Evolutionary conservation across 2,329 filamentous ascomycete genomes (phyloP), one percentile per base, ranked within the genome.

Genomic region (Tolypocladium album): DNA sequence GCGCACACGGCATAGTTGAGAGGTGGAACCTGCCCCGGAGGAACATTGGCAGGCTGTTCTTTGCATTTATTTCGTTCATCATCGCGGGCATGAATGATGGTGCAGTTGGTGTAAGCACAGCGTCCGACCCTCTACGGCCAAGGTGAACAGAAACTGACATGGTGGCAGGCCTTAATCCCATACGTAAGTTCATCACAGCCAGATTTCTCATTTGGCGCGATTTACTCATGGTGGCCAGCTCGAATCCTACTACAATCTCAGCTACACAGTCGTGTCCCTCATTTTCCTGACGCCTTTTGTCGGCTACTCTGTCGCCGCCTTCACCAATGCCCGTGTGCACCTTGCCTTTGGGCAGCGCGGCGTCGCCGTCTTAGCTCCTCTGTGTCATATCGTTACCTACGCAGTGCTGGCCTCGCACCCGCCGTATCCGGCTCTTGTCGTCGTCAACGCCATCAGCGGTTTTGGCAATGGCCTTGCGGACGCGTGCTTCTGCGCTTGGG

Each of bases 381-480:
- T 77, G 3, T 84, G 82, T 64, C 86, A 89, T 68, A 68, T 88
- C 17, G 67, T 84, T 40, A 80, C 86, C 1, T 89, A 87, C 65
- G 71, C 82, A 47, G 76, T 86, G 39, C 77, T 87, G 22, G 77
- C 81, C 2, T 68, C 82, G 0, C 87, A 88, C 65, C 87, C 86
- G 0, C 85, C 85, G 0, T 89, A 83, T 62, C 84, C 85, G 0
- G 83, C 83, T 0, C 74, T 89, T 0, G 81, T 88, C 2, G 71
- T 88, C 3, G 78, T 82, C 53, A 87, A 86, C 67, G 80, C 82
- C 52, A 69, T 89, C 15, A 82, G 83, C 8, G 87, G 87, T 0
- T 84, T 89, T 50, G 87, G 86, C 0, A 89, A 88, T 64, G 87
- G 87, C 0, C 68, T 89, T 0, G 78, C 79, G 0, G 86, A 82